phyloP scores from a whole-genome alignment of 2,329 filamentous ascomycete species.

The Fusarium compactum region DNA sequence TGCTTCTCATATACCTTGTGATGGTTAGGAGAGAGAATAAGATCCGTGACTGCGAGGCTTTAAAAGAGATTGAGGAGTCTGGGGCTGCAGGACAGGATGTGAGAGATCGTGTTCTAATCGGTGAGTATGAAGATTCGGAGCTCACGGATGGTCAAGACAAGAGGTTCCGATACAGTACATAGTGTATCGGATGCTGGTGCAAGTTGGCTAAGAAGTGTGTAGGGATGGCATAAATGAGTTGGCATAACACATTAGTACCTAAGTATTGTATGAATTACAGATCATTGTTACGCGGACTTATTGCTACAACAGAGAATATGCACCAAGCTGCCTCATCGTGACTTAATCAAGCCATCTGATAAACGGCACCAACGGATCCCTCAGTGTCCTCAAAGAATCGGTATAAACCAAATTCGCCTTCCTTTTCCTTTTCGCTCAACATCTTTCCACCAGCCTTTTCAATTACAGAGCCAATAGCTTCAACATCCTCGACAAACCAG shows the following conservation, averaged over 20 bases:
- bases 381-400: slow-evolving; percentile 51
- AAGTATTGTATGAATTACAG: not conserved
- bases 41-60: slow-evolving; percentile 20
- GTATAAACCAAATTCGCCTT: slow-evolving; percentile 46
- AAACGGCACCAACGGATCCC: slow-evolving; percentile 49
- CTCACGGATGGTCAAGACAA: slow-evolving; percentile 44
- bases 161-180: slow-evolving; percentile 44
- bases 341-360: slow-evolving; percentile 41
- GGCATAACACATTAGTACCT: not conserved
- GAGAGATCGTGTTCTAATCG: slow-evolving; percentile 10
- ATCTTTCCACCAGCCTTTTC: slow-evolving; percentile 49
- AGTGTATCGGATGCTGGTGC: not conserved
- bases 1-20: slow-evolving; percentile 16
- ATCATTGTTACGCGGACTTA: not conserved
- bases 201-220: not conserved
- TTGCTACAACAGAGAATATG: not conserved
- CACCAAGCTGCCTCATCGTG: not conserved
- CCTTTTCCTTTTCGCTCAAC: slow-evolving; percentile 45
- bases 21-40: slow-evolving; percentile 22
- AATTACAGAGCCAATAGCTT: slow-evolving; percentile 41
- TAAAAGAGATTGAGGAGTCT: slow-evolving; percentile 9
- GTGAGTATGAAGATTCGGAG: slow-evolving; percentile 33
- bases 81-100: slow-evolving; percentile 3
- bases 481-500: slow-evolving; percentile 51
- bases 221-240: not conserved